phyloP scores from a whole-genome alignment of 148 eudicot genomes.

The Rheum nobile region DNA sequence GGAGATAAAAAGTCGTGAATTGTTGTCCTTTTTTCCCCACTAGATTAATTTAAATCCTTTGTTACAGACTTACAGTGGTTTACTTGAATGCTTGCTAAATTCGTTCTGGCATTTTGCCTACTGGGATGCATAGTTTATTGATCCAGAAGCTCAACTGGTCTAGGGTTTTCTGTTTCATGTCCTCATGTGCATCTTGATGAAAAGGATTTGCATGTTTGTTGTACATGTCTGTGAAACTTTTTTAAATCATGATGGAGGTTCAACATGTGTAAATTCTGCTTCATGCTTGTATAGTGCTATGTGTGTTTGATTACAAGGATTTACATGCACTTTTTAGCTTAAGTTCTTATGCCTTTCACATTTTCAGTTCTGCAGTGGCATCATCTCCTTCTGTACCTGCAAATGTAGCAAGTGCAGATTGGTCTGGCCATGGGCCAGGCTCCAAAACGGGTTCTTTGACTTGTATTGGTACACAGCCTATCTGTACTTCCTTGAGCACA shows the following conservation, averaged over 20 bases:
- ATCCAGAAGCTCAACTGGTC: too few species aligned
- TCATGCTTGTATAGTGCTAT: background rate
- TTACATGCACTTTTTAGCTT: background rate
- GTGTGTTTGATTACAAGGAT: background rate
- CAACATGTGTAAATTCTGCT: background rate
- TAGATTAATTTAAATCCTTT: background rate
- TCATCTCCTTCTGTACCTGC: conserved; percentile 73
- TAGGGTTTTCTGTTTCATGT: too few species aligned
- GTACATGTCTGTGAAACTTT: background rate
- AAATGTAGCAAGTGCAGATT: conserved; percentile 66
- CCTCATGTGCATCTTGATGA: background rate
- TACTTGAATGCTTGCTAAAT: background rate
- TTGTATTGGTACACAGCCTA: conserved; percentile 50
- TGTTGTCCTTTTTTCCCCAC: too few species aligned
- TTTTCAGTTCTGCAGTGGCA: conserved; percentile 83
- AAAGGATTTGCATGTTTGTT: background rate
- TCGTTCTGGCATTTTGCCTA: too few species aligned
- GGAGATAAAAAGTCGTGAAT: background rate
- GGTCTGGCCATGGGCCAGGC: conserved; percentile 77
- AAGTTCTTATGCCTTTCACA: background rate
- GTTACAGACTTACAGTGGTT: background rate
- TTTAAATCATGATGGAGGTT: background rate
- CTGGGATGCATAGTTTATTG: background rate
- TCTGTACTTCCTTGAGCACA: conserved; percentile 59
- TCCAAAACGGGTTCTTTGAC: conserved; percentile 83